phyloP scores from a whole-genome alignment of 345 rosid species.

The Eucalyptus leucophloia region DNA sequence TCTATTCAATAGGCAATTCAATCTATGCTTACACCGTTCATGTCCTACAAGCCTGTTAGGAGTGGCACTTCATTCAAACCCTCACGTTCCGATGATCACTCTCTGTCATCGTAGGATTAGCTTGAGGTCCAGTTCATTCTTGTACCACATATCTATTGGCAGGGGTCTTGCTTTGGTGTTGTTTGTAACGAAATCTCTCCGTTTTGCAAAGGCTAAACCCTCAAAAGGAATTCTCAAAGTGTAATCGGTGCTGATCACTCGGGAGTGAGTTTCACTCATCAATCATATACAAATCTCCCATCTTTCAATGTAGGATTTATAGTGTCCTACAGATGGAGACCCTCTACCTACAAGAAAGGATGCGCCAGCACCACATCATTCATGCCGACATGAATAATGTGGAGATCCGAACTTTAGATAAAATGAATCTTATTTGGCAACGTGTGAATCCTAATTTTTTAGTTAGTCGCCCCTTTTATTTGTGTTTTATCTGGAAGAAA shows the following conservation, averaged over 20 bases:
- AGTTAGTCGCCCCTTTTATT: not conserved
- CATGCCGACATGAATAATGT: not conserved
- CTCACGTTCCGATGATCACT: not conserved
- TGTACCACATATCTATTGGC: not conserved
- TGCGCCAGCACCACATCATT: not conserved
- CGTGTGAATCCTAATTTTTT: not conserved
- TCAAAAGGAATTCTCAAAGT: not conserved
- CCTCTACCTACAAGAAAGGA: not conserved
- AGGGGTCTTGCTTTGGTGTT: not conserved
- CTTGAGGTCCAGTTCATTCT: not conserved
- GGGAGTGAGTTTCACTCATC: not conserved
- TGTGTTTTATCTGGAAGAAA: not conserved
- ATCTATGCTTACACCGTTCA: not conserved
- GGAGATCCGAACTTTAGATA: not conserved
- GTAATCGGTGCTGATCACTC: not conserved
- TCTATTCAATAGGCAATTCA: not conserved
- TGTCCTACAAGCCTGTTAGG: not conserved
- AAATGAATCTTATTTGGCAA: not conserved
- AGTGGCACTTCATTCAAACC: not conserved
- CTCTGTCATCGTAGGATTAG: not conserved
- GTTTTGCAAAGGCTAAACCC: not conserved
- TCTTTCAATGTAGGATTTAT: not conserved
- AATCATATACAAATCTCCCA: not conserved
- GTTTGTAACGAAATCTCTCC: not conserved
- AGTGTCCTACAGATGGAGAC: not conserved